Percentiles rank a stretch among this genome's conserved stretches.
Evolutionary conservation across 2,329 filamentous ascomycete species (phyloP).

Genomic region (Talaromyces islandicus): DNA sequence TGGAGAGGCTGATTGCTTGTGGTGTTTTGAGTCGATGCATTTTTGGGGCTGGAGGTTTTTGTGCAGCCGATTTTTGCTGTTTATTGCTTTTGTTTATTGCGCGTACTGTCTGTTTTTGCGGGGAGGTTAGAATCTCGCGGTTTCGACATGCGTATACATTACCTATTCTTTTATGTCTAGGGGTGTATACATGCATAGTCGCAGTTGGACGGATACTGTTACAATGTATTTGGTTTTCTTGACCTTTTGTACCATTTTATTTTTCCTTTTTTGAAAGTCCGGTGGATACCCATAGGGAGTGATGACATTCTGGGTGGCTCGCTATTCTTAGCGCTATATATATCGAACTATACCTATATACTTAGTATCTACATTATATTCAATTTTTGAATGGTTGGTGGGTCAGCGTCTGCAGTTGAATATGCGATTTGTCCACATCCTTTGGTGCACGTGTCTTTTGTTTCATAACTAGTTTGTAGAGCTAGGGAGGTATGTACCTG

Average conservation of each 20-base stretch:
- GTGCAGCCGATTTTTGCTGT: background rate
- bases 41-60: background rate
- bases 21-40: background rate
- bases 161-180: background rate
- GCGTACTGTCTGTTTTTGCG: background rate
- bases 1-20: background rate
- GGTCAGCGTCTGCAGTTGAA: background rate
- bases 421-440: background rate
- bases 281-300: background rate
- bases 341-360: background rate
- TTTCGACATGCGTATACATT: background rate
- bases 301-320: slow-evolving; percentile 3
- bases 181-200: background rate
- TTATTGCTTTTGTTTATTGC: background rate
- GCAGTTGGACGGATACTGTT: background rate
- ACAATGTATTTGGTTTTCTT: background rate
- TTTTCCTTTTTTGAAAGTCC: background rate
- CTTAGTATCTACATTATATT: background rate
- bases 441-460: background rate
- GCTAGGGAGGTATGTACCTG: too few species aligned
- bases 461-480: too few species aligned
- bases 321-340: background rate
- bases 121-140: background rate
- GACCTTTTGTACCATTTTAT: background rate
- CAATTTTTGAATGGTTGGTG: background rate